Base-by-base conservation (phyloP, 768 basidiomycete genomes). In the Exidia glandulosa region DNA sequence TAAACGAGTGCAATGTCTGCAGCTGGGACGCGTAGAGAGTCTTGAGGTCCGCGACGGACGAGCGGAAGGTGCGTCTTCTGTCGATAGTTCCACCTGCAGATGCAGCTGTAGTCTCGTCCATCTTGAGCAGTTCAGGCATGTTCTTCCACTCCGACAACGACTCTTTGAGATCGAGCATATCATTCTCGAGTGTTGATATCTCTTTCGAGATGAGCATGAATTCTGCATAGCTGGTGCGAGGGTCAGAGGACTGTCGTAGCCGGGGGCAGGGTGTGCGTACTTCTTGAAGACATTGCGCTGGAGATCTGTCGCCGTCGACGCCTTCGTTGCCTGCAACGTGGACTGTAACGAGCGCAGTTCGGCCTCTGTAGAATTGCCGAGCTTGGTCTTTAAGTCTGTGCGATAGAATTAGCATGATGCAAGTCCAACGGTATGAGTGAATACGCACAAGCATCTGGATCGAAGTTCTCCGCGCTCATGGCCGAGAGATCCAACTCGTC, bases 151-250 rank as follows among this genome's bases (percentile, higher is more conserved):
- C 96, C 13, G 89, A 86, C 3, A 98, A 79, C 5, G 88, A 81
- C 59, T 94, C 92, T 71, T 96, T 97, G 70, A 99, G 83, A 68
- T 98, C 94, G 32, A 97, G 81, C 88, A 98, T 90, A 71, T 97
- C 94, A 68, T 94, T 94, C 76, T 99, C 96, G 30, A 99, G 82
- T 1, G 90, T 87, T 30, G 89, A 87, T 58, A 99, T 95, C 73
- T 98, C 96, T 69, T 98, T 98, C 3, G 96, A 96, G 25, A 99
- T 90, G 59, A 88, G 79, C 30, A 99, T 90, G 69, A 98, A 98
- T 70, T 98, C 93, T 52, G 94, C 90, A 68, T 98, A 98, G 73
- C 95, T 98, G 66, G 19, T 31, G 19, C 16, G 10, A 25, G 47
- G 45, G 34, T 12, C 2, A 19, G 23, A 2, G 29, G 13, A 12